phyloP scores from a whole-genome alignment of 2,329 filamentous ascomycete species.

The Bipolaris cookei region DNA sequence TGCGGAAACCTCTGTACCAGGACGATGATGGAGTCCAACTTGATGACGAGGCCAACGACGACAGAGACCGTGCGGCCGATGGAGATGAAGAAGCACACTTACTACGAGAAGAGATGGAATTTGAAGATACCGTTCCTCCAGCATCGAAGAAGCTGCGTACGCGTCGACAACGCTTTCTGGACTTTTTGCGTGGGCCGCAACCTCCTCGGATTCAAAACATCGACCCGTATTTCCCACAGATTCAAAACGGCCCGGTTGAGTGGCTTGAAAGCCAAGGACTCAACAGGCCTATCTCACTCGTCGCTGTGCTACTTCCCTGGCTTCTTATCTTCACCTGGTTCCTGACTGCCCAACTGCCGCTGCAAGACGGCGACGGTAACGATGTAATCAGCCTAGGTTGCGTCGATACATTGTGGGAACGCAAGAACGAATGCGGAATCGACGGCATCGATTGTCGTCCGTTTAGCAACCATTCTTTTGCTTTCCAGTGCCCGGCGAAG shows the following conservation, averaged over 20 bases:
- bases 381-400: conserved; percentile 72
- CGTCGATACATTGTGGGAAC: conserved; percentile 71
- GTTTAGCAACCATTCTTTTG: conserved; percentile 70
- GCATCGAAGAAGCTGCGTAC: conserved; percentile 1
- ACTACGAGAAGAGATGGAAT: conserved; percentile 36
- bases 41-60: conserved; percentile 18
- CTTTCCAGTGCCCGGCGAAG: conserved; percentile 76
- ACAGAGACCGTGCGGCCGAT: conserved; percentile 10
- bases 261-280: conserved; percentile 57
- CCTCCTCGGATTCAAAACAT: conserved; percentile 54
- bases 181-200: conserved; percentile 52
- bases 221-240: conserved; percentile 62
- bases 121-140: conserved; percentile 24
- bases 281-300: conserved; percentile 62
- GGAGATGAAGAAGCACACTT: conserved; percentile 41
- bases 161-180: conserved; percentile 14
- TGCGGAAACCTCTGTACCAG: conserved; percentile 5
- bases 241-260: conserved; percentile 69
- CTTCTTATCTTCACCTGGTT: conserved; percentile 70
- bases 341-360: conserved; percentile 64
- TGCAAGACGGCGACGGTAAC: conserved; percentile 66
- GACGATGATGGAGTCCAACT: background rate
- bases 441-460: conserved; percentile 77
- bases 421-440: conserved; percentile 74
- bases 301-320: conserved; percentile 68